These are phyloP conservation scores for Cyclocybe cylindracea DNA, from an alignment of 768 basidiomycete genomes.

Conservation along the genomic window DNA sequence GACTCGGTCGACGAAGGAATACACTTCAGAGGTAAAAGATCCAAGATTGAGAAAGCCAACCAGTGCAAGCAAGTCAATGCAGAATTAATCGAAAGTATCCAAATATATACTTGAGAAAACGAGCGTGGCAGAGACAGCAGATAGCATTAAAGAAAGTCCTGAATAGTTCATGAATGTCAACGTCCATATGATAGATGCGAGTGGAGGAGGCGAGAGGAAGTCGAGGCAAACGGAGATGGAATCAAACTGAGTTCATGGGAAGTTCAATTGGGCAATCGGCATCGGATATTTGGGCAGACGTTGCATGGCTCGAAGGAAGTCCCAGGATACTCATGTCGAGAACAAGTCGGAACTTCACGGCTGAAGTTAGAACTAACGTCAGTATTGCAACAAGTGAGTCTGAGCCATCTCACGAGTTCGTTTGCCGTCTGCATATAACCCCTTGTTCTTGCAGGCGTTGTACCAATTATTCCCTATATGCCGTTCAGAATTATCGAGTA, in stretches of 20 bases:
- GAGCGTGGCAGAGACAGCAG: neutral
- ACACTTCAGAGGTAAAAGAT: too few relatives aligned
- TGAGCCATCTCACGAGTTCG: conserved; percentile 55
- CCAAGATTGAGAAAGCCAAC: too few relatives aligned
- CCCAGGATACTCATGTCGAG: conserved; percentile 73
- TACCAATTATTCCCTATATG: conserved; percentile 72
- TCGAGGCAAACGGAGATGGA: neutral
- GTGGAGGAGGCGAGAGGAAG: conserved; percentile 6
- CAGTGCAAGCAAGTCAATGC: too few relatives aligned
- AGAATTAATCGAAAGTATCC: too few relatives aligned
- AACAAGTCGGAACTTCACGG: conserved; percentile 64
- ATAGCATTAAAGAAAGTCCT: neutral
- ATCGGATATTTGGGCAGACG: conserved; percentile 57
- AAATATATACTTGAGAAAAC: too few relatives aligned
- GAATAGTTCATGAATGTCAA: conserved; percentile 2
- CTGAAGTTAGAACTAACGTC: conserved; percentile 29
- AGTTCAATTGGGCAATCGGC: conserved; percentile 76
- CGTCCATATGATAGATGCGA: conserved; percentile 7
- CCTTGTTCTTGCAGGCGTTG: conserved; percentile 69
- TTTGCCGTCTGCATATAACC: conserved; percentile 45
- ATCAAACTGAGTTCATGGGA: conserved; percentile 47
- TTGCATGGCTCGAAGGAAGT: conserved; percentile 49
- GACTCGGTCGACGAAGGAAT: too few relatives aligned
- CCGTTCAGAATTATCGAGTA: conserved; percentile 1
- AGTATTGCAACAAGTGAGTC: neutral